Evolutionary conservation across 192 early-diverging fungal genomes (phyloP).

Genomic region (Entomortierella lignicola): DNA sequence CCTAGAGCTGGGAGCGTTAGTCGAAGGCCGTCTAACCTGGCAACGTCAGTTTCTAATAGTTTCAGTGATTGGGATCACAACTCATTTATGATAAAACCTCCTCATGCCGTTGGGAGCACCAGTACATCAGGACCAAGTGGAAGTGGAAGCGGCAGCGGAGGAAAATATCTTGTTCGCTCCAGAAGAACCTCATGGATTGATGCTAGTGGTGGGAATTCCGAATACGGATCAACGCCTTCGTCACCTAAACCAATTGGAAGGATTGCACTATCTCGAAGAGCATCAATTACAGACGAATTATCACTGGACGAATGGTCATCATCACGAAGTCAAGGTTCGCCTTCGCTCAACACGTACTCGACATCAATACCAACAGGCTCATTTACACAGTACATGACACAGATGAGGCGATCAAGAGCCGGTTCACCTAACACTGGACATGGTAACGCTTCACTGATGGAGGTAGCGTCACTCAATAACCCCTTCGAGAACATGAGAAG

Average conservation of each 20-base stretch:
- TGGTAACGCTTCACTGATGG: conserved; percentile 50
- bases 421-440: conserved; percentile 43
- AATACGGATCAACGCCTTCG: conserved; percentile 42
- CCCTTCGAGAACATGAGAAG: conserved; percentile 48
- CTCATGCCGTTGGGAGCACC: conserved; percentile 14
- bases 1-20: conserved; percentile 20
- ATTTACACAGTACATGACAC: conserved; percentile 46
- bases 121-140: conserved; percentile 8
- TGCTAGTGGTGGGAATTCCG: conserved; percentile 38
- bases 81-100: conserved; percentile 19
- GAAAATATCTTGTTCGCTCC: conserved; percentile 51
- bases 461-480: conserved; percentile 35
- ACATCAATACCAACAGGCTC: conserved; percentile 53
- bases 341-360: conserved; percentile 52
- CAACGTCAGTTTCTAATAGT: conserved; percentile 49
- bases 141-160: conserved; percentile 36
- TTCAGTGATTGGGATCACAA: conserved; percentile 50
- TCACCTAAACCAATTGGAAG: conserved; percentile 45
- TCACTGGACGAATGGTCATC: conserved; percentile 49
- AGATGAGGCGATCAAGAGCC: conserved; percentile 34
- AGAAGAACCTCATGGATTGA: conserved; percentile 54
- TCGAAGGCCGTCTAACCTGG: conserved; percentile 44
- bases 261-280: conserved; percentile 30
- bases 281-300: conserved; percentile 49
- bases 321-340: conserved; percentile 25